Evolutionary conservation across 2,329 filamentous ascomycete species (phyloP).

Genomic region (Xylaria polymorpha): DNA sequence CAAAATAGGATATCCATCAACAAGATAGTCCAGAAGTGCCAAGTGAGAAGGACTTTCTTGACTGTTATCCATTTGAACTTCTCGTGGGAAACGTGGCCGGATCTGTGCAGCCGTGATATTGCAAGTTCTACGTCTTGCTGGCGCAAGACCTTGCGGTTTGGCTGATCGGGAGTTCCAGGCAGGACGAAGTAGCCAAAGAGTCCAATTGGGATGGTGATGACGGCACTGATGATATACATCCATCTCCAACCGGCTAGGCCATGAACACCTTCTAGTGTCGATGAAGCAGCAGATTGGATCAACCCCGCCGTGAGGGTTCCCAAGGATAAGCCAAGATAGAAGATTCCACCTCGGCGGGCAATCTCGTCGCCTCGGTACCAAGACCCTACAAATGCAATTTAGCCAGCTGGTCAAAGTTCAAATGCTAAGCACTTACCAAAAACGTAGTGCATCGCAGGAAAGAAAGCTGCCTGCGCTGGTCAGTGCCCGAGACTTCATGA

Average conservation of each 20-base stretch:
- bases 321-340: slow-evolving; percentile 63
- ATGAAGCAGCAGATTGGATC: slow-evolving; percentile 58
- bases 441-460: slow-evolving; percentile 54
- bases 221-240: slow-evolving; percentile 66
- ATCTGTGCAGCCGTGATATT: slow-evolving; percentile 57
- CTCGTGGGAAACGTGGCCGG: slow-evolving; percentile 55
- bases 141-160: slow-evolving; percentile 39
- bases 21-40: slow-evolving; percentile 63
- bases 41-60: slow-evolving; percentile 52
- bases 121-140: slow-evolving; percentile 59
- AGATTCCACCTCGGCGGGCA: slow-evolving; percentile 61
- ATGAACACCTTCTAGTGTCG: slow-evolving; percentile 56
- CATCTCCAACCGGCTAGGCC: slow-evolving; percentile 64
- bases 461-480: slow-evolving; percentile 25
- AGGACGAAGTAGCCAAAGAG: slow-evolving; percentile 63
- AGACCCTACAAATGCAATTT: slow-evolving; percentile 50
- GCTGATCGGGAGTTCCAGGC: slow-evolving; percentile 56
- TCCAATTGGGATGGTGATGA: slow-evolving; percentile 67
- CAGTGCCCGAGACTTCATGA: slow-evolving; percentile 16
- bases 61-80: slow-evolving; percentile 48
- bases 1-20: slow-evolving; percentile 67
- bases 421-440: slow-evolving; percentile 42
- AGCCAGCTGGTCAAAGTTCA: slow-evolving; percentile 10
- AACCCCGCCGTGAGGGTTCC: slow-evolving; percentile 65
- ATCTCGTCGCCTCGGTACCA: slow-evolving; percentile 64